phyloP scores from a whole-genome alignment of 2,329 filamentous ascomycete genomes.

The Myrmaecium sp. region DNA sequence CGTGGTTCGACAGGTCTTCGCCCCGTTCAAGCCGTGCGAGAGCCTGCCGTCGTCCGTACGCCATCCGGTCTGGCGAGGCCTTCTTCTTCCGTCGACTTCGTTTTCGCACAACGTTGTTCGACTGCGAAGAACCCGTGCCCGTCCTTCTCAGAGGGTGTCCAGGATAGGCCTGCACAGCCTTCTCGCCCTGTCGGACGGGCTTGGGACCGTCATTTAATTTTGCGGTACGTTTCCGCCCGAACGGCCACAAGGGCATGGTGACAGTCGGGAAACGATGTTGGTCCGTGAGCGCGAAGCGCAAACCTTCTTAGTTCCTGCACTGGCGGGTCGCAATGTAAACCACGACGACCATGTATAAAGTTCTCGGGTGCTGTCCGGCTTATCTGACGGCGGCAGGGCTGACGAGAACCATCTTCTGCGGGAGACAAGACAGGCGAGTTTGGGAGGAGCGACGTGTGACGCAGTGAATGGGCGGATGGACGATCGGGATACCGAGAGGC shows the following conservation, averaged over 20 bases:
- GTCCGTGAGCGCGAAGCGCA: slow-evolving; percentile 2
- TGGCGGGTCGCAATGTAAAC: too few species aligned
- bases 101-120: too few species aligned
- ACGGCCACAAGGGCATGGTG: slow-evolving; percentile 69
- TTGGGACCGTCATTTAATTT: slow-evolving; percentile 26
- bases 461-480: too few species aligned
- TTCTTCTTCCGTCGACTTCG: slow-evolving; percentile 14
- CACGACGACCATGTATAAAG: too few species aligned
- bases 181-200: slow-evolving; percentile 34
- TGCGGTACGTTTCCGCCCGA: slow-evolving; percentile 53
- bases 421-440: too few species aligned
- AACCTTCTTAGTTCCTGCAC: slow-evolving; percentile 2
- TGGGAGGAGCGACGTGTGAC: too few species aligned
- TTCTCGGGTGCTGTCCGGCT: too few species aligned
- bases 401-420: too few species aligned
- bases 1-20: slow-evolving; percentile 3
- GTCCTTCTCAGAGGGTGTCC: slow-evolving; percentile 10
- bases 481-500: too few species aligned
- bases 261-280: not conserved
- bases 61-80: slow-evolving; percentile 3
- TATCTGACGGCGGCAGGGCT: too few species aligned
- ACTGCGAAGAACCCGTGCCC: too few species aligned
- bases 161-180: slow-evolving; percentile 12
- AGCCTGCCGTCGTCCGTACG: slow-evolving; percentile 3
- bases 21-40: slow-evolving; percentile 1